Percentiles rank a stretch among this genome's conserved stretches.
These are phyloP conservation scores for Phytophthora uliginosa DNA, from an alignment of 352 stramenopile genomes.

Conservation along the genomic window DNA sequence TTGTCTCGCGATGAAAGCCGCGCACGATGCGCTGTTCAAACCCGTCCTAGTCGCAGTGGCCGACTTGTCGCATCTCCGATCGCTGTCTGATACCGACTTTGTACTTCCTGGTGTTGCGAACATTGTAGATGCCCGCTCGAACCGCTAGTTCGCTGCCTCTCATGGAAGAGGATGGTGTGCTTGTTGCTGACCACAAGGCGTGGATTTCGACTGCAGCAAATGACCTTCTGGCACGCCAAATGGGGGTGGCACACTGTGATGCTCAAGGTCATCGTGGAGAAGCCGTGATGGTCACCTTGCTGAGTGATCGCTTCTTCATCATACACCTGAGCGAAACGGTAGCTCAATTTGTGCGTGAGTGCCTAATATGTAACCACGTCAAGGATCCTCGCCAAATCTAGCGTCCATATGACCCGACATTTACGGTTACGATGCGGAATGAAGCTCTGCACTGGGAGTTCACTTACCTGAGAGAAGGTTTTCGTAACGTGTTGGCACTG, in stretches of 20 bases:
- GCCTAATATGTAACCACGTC: background rate
- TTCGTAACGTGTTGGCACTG: background rate
- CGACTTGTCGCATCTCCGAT: background rate
- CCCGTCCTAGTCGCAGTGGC: background rate
- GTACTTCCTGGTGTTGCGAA: background rate
- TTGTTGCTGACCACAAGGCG: background rate
- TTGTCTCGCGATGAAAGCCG: conserved; percentile 14
- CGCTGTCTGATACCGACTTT: conserved; percentile 2
- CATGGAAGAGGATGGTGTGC: background rate
- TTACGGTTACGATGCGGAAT: background rate
- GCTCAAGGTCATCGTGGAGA: conserved; percentile 9
- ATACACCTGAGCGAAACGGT: conserved; percentile 5
- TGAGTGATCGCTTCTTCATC: conserved; percentile 6
- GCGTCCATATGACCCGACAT: background rate
- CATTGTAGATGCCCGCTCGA: background rate
- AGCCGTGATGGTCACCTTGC: background rate
- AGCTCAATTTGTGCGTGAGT: background rate
- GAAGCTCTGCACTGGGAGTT: background rate
- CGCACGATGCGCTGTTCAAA: background rate
- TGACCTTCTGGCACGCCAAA: background rate
- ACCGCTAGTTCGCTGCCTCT: background rate
- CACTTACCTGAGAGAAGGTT: background rate
- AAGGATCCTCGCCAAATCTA: background rate
- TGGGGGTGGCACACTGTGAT: background rate
- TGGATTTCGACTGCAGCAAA: background rate